Evolutionary conservation across 169 alveolate genomes (phyloP).

Genomic region (Eimeria necatrix): DNA sequence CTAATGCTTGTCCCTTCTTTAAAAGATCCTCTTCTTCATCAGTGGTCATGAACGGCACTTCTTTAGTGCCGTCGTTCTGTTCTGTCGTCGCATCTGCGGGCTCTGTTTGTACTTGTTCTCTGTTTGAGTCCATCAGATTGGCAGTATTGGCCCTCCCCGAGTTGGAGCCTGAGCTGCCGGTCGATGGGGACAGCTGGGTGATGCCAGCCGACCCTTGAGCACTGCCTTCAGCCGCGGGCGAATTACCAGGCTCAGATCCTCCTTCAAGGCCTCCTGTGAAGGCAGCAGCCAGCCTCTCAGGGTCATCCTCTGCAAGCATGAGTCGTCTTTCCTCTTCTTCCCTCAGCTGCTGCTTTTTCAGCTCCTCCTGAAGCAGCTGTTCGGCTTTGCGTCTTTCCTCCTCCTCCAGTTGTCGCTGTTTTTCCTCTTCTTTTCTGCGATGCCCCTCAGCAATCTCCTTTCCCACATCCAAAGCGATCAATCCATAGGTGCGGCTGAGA

Average conservation of each 20-base stretch:
- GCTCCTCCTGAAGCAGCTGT: constrained; percentile 28
- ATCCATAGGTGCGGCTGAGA: constrained; percentile 60
- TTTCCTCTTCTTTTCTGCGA: constrained; percentile 36
- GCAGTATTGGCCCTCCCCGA: background rate
- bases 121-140: background rate
- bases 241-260: background rate
- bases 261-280: background rate
- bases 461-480: constrained; percentile 8
- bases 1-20: constrained; percentile 65
- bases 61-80: background rate
- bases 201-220: background rate
- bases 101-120: background rate
- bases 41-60: background rate
- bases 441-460: constrained; percentile 55
- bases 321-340: constrained; percentile 39
- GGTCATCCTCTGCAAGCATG: constrained; percentile 55
- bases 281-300: constrained; percentile 18
- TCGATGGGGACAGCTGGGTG: background rate
- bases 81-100: background rate
- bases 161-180: background rate
- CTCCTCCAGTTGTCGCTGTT: constrained; percentile 16
- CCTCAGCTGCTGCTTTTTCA: constrained; percentile 40
- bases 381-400: constrained; percentile 46
- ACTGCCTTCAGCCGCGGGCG: background rate
- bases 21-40: constrained; percentile 30